These are phyloP conservation scores for Debaryomyces prosopidis DNA, from an alignment of 805 yeast genomes.

Conservation along the genomic window DNA sequence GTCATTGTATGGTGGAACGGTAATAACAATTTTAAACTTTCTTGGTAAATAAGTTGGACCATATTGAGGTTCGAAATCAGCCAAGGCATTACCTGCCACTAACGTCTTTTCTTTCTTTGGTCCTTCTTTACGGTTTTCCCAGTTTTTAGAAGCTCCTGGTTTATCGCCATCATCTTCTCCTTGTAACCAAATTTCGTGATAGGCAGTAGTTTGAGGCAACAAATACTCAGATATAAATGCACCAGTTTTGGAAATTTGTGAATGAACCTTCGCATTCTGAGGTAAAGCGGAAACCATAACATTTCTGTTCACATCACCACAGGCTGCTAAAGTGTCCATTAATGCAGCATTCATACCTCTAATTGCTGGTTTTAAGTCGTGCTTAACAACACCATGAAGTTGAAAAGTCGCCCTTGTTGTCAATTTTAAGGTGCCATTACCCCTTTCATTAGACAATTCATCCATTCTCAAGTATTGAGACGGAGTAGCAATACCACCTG, in stretches of 20 bases:
- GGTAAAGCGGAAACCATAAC: slow-evolving; percentile 94
- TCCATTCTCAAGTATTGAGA: slow-evolving; percentile 87
- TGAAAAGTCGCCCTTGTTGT: slow-evolving; percentile 98
- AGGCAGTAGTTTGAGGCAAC: slow-evolving; percentile 90
- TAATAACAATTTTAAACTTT: slow-evolving; percentile 91
- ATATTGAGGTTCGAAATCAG: slow-evolving; percentile 82
- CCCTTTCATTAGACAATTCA: slow-evolving; percentile 74
- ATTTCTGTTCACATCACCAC: slow-evolving; percentile 98
- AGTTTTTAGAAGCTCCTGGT: slow-evolving; percentile 60
- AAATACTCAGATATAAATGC: slow-evolving; percentile 73
- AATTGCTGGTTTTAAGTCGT: slow-evolving; percentile 83
- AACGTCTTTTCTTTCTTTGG: slow-evolving; percentile 79
- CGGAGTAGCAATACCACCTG: slow-evolving; percentile 89
- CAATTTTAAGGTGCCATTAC: slow-evolving; percentile 90
- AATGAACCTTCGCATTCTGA: slow-evolving; percentile 76
- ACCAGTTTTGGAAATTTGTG: slow-evolving; percentile 67
- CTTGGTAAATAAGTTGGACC: slow-evolving; percentile 88
- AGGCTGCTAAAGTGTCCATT: slow-evolving; percentile 94
- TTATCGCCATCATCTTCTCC: slow-evolving; percentile 77
- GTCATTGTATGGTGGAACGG: slow-evolving; percentile 95
- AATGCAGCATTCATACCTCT: slow-evolving; percentile 89
- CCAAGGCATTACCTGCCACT: slow-evolving; percentile 84
- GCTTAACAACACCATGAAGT: slow-evolving; percentile 91
- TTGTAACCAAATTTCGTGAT: slow-evolving; percentile 95
- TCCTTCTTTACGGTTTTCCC: slow-evolving; percentile 69